Evolutionary conservation across 805 yeast genomes (phyloP).

Genomic region (Saturnispora saitoi): DNA sequence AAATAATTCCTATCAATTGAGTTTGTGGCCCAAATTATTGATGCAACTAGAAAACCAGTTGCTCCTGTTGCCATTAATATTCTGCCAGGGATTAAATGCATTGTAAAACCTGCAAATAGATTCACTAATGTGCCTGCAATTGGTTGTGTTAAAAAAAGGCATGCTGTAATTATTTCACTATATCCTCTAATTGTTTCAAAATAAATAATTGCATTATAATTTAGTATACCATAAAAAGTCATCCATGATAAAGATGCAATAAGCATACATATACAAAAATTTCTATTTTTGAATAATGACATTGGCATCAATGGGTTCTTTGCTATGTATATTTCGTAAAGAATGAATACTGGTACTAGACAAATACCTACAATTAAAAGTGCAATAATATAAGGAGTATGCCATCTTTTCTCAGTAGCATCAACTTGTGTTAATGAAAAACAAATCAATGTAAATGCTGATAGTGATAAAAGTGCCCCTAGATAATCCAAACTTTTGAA

Average conservation of each 20-base stretch:
- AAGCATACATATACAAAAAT: conserved; percentile 33
- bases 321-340: conserved; percentile 34
- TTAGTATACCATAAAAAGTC: conserved; percentile 33
- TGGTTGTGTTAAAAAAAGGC: conserved; percentile 37
- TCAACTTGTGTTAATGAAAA: conserved; percentile 38
- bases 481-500: conserved; percentile 30
- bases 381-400: conserved; percentile 38
- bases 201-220: conserved; percentile 34
- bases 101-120: conserved; percentile 36
- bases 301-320: conserved; percentile 41
- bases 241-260: conserved; percentile 34
- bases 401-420: conserved; percentile 35
- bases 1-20: conserved; percentile 31
- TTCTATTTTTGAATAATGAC: conserved; percentile 31
- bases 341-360: conserved; percentile 27
- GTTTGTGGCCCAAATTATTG: conserved; percentile 37
- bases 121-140: conserved; percentile 35
- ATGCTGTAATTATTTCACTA: conserved; percentile 34
- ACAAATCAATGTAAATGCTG: conserved; percentile 34
- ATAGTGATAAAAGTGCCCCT: conserved; percentile 35
- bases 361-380: conserved; percentile 32
- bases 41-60: conserved; percentile 29
- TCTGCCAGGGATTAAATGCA: conserved; percentile 37
- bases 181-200: conserved; percentile 34
- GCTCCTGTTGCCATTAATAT: conserved; percentile 30